Percentiles rank a stretch among this genome's conserved stretches.
These are phyloP conservation scores for Xylaria multiplex DNA, from an alignment of 2,329 filamentous ascomycete genomes.

Conservation along the genomic window DNA sequence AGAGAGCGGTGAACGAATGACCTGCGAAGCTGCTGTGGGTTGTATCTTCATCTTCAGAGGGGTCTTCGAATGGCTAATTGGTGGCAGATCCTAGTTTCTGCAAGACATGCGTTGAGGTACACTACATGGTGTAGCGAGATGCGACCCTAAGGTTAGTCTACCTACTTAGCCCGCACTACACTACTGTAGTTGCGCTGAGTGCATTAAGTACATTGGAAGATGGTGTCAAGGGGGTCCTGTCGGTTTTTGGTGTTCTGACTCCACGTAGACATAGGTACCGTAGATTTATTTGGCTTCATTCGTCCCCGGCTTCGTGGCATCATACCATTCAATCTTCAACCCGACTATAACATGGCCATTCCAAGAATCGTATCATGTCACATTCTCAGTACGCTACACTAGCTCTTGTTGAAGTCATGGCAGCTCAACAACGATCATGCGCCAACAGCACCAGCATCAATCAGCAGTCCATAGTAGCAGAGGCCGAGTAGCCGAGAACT, in stretches of 20 bases:
- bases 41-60: slow-evolving; percentile 30
- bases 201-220: background rate
- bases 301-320: slow-evolving; percentile 27
- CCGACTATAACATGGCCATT: slow-evolving; percentile 23
- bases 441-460: background rate
- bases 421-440: slow-evolving; percentile 12
- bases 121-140: background rate
- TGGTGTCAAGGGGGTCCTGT: slow-evolving; percentile 12
- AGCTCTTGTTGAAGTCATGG: background rate
- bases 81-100: slow-evolving; percentile 31
- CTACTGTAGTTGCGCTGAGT: slow-evolving; percentile 3
- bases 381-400: slow-evolving; percentile 2
- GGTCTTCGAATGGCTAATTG: slow-evolving; percentile 19
- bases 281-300: slow-evolving; percentile 6
- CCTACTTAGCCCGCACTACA: background rate
- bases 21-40: slow-evolving; percentile 25
- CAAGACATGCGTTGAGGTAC: slow-evolving; percentile 33
- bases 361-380: slow-evolving; percentile 22
- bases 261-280: background rate
- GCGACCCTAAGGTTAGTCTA: background rate
- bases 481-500: slow-evolving; percentile 30
- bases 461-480: slow-evolving; percentile 5
- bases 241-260: slow-evolving; percentile 8
- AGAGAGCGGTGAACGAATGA: slow-evolving; percentile 46
- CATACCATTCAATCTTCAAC: slow-evolving; percentile 25